Base-by-base conservation (phyloP, 352 stramenopile genomes). In the Halophytophthora polymorphica region DNA sequence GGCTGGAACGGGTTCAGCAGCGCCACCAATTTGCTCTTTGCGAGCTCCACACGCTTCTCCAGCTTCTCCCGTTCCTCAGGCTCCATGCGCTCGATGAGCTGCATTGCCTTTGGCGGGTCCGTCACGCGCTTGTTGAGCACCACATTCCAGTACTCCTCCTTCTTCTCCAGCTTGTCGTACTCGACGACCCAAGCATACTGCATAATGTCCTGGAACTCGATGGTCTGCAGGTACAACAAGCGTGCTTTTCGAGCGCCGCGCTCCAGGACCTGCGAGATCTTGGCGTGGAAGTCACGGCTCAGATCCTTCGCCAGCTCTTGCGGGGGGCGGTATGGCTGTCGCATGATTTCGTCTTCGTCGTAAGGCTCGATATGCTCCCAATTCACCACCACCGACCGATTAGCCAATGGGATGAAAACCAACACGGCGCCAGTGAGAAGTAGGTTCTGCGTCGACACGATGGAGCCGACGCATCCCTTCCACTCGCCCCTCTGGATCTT, bases 101-200 rank as follows among this genome's bases (percentile, higher is more conserved):
- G 50, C 65, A 90, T 77, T 0, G 73, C 69, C 19, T 77, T 80
- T 15, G 80, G 80, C 1, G 69, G 59, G 3, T 64, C 67, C 35
- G 76, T 49, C 11, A 72, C 71, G n/a, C 75, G 64, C 39, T 62
- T 71, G 58, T 90, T 88, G 7, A 85, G 64, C 18, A 90, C 80
- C 7, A 90, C 75, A 39, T 90, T 88, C 80, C 80, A 90, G 51
- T 74, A 88, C 61, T 90, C 77, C 15, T 66, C 42, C 34, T 71
- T 69, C 35, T 85, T 41, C 41, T 71, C 61, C 3, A 39, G 48
- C 38, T 82, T 77, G 58, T 88, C 83, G 56, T 63, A 83, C 19
- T 88, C 77, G 11, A 73, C 72, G 6, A 88, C 64, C 80, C 80
- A 90, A 5, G 80, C 77, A 38, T 78, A 83, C 22, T 78, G 71